Conservation (phyloP, 192 early-diverging fungal species). For the Coemansia sp. region DNA sequence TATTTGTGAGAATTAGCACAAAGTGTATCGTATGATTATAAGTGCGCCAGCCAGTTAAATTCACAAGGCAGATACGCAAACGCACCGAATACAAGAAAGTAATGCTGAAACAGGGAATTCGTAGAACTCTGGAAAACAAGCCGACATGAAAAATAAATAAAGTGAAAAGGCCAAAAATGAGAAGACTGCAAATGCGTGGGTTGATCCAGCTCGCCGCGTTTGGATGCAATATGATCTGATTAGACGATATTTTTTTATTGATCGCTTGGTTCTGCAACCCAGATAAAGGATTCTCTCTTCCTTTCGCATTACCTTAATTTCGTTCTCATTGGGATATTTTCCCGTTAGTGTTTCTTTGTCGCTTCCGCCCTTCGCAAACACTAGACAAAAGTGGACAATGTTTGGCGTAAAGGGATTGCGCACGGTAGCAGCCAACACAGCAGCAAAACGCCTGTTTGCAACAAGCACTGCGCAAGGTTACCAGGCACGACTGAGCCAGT, state of each 20-base stretch:
- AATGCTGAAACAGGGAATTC: too few relatives aligned
- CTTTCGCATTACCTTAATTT: neutral
- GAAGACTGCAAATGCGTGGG: neutral
- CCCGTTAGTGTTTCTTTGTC: neutral
- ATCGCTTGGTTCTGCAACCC: neutral
- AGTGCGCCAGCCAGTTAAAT: neutral
- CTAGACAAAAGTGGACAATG: conserved; percentile 16
- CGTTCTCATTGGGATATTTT: neutral
- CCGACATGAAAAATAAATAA: neutral
- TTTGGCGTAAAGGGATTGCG: conserved; percentile 26
- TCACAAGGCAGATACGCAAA: neutral
- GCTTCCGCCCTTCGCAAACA: neutral
- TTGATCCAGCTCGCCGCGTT: too few relatives aligned
- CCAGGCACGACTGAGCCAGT: conserved; percentile 66
- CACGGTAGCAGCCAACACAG: conserved; percentile 6
- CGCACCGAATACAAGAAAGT: neutral
- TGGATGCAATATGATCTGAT: neutral
- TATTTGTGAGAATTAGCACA: neutral
- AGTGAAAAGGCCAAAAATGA: neutral
- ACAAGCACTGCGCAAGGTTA: conserved; percentile 26
- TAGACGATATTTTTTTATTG: neutral
- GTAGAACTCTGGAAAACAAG: too few relatives aligned
- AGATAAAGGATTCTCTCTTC: neutral
- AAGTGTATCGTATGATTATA: neutral
- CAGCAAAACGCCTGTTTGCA: conserved; percentile 23